phyloP scores from a whole-genome alignment of 345 rosid genomes.

The Eucalyptus regnans region DNA sequence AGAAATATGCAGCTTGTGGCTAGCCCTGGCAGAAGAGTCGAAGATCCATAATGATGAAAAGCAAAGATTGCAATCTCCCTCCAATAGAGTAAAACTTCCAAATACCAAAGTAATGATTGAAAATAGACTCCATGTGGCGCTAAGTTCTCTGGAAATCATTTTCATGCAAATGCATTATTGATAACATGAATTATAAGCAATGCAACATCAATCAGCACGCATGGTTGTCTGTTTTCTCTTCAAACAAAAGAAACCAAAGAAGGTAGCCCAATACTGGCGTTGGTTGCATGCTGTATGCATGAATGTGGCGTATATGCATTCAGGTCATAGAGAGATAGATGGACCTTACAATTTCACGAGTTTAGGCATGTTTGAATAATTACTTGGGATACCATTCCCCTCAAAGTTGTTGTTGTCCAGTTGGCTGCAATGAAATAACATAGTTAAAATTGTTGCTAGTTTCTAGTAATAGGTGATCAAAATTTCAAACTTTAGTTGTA shows the following conservation, averaged over 20 bases:
- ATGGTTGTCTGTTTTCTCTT: neutral
- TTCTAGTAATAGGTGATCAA: neutral
- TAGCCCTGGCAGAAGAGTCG: neutral
- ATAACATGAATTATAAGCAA: neutral
- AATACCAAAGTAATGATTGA: neutral
- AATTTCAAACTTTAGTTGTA: neutral
- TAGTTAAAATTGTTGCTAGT: neutral
- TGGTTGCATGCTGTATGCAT: neutral
- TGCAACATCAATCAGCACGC: neutral
- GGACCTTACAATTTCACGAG: constrained; percentile 74
- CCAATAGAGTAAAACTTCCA: neutral
- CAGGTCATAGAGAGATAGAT: neutral
- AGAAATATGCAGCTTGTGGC: neutral
- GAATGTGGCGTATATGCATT: neutral
- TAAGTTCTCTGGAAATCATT: neutral
- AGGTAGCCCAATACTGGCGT: neutral
- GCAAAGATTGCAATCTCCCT: neutral
- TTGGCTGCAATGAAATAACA: constrained; percentile 44
- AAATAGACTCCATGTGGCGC: neutral
- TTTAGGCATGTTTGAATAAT: constrained; percentile 63
- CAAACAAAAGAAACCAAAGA: neutral
- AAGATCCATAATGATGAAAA: neutral
- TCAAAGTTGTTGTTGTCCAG: constrained; percentile 88
- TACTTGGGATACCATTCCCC: constrained; percentile 59
- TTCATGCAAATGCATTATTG: neutral